These are phyloP conservation scores for Hylodesmum podocarpum DNA, from an alignment of 306 rosid genomes.

Conservation along the genomic window DNA sequence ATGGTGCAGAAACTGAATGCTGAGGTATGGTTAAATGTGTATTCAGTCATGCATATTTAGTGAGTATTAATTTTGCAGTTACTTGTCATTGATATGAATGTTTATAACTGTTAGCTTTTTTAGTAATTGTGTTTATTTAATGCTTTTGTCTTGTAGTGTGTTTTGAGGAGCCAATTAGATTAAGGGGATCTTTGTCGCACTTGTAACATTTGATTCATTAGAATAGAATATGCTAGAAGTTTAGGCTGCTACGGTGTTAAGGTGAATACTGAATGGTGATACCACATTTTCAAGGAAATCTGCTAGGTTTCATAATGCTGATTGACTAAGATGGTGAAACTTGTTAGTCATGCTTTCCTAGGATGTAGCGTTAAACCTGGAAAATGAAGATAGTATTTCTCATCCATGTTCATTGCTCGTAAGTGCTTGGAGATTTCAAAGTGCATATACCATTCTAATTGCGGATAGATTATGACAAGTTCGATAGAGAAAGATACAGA, in stretches of 20 bases:
- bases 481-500: not conserved
- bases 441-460: conserved; percentile 15
- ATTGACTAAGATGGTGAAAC: conserved; percentile 1
- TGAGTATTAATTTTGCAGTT: not conserved
- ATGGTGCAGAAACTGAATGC: conserved; percentile 82
- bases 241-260: conserved; percentile 27
- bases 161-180: conserved; percentile 25
- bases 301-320: conserved; percentile 10
- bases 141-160: not conserved
- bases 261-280: conserved; percentile 10
- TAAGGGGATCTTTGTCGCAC: not conserved
- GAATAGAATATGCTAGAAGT: conserved; percentile 22
- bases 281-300: conserved; percentile 19
- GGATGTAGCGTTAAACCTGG: conserved; percentile 14
- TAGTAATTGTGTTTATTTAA: not conserved
- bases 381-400: conserved; percentile 25
- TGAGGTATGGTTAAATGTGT: conserved; percentile 62
- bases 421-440: conserved; percentile 12
- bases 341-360: not conserved
- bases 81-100: conserved; percentile 5
- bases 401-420: not conserved
- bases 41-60: not conserved
- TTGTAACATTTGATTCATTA: not conserved
- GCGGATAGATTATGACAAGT: not conserved
- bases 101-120: not conserved